These are phyloP conservation scores for Rhazya stricta DNA, from an alignment of 257 asterid species.

Conservation along the genomic window DNA sequence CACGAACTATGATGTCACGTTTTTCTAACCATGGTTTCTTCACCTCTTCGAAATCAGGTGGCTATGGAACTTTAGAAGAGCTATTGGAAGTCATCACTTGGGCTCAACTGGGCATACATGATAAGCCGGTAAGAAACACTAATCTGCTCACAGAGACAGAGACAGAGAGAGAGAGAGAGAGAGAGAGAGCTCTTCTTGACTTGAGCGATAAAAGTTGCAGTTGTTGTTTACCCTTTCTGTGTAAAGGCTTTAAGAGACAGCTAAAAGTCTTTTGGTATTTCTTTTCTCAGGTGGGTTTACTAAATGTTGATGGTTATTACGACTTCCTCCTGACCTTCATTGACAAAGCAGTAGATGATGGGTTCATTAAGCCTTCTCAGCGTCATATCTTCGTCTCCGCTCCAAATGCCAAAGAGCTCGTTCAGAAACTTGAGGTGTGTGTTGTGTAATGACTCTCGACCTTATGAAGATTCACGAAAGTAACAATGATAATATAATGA, in stretches of 20 bases:
- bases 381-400: constrained; percentile 68
- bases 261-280: neutral
- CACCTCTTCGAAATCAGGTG: constrained; percentile 30
- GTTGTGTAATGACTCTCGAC: neutral
- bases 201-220: neutral
- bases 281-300: constrained; percentile 56
- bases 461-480: constrained; percentile 32
- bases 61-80: constrained; percentile 78
- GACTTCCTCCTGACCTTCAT: constrained; percentile 56
- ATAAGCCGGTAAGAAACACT: constrained; percentile 50
- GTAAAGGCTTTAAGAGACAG: neutral
- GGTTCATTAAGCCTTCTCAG: constrained; percentile 59
- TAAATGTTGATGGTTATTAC: constrained; percentile 77
- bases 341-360: constrained; percentile 82
- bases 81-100: constrained; percentile 62
- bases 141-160: no score
- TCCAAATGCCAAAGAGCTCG: constrained; percentile 54
- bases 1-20: no score
- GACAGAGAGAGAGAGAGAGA: neutral
- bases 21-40: neutral
- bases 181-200: neutral
- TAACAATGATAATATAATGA: constrained; percentile 26
- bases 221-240: neutral
- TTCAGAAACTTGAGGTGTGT: constrained; percentile 64
- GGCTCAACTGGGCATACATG: constrained; percentile 77